phyloP scores from a whole-genome alignment of 805 yeast species.

The Myxozyma melibiosi region DNA sequence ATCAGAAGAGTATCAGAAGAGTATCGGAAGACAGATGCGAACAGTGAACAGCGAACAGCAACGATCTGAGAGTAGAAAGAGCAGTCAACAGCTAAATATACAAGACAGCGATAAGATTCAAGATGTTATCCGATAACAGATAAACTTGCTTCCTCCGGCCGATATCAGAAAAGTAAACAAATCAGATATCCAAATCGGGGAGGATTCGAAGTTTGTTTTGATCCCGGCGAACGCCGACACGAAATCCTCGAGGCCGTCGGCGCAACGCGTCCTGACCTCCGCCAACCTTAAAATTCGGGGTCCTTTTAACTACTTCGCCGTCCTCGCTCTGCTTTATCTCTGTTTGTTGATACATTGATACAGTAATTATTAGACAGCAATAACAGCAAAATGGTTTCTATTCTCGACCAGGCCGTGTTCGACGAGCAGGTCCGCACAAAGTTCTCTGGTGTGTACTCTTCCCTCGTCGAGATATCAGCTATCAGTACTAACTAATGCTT shows the following conservation, averaged over 20 bases:
- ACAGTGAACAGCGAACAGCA: no score
- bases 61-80: neutral
- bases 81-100: neutral
- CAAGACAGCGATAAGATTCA: no score
- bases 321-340: no score
- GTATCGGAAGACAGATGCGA: neutral
- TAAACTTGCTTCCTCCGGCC: no score
- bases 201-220: no score
- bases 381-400: no score
- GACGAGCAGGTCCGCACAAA: slow-evolving; percentile 25
- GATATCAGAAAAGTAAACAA: no score
- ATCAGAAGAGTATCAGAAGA: neutral
- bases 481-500: neutral
- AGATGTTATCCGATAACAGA: no score
- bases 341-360: no score
- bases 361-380: no score
- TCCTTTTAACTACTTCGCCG: neutral
- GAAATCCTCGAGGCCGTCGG: no score
- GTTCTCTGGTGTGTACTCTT: slow-evolving; percentile 19
- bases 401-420: slow-evolving; percentile 18
- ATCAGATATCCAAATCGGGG: no score
- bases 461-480: neutral
- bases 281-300: neutral
- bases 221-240: slow-evolving; percentile 15
- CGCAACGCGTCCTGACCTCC: neutral